Conservation (phyloP, 2,329 filamentous ascomycete species). For the Ophiocordyceps polyrhachis-furcata region DNA sequence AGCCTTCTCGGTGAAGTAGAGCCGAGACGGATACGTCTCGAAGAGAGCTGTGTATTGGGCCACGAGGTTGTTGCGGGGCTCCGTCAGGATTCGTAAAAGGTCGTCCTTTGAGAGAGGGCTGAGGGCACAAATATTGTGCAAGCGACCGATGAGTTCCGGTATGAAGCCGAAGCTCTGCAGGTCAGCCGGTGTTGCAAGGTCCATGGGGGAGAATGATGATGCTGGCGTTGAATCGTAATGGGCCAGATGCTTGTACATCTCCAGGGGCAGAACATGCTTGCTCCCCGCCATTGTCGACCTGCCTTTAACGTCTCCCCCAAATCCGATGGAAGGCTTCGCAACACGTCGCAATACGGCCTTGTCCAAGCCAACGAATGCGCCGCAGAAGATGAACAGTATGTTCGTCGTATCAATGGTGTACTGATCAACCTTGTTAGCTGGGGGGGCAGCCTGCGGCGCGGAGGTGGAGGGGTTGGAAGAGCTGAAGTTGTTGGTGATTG, state of each 20-base stretch:
- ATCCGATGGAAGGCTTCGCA: conserved; percentile 70
- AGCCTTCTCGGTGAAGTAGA: conserved; percentile 68
- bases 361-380: conserved; percentile 83
- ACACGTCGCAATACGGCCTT: conserved; percentile 78
- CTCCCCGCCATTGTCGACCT: conserved; percentile 26
- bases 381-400: conserved; percentile 92
- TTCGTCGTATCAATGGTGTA: conserved; percentile 81
- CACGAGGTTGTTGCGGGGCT: conserved; percentile 75
- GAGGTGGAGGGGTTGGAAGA: conserved; percentile 23
- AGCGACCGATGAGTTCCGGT: conserved; percentile 84
- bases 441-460: conserved; percentile 25
- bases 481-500: conserved; percentile 34
- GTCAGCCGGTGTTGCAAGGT: conserved; percentile 57
- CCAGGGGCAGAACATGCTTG: conserved; percentile 44
- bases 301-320: conserved; percentile 64
- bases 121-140: conserved; percentile 78
- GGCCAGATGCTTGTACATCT: conserved; percentile 36
- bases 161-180: conserved; percentile 81
- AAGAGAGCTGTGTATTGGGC: conserved; percentile 83
- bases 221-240: conserved; percentile 25
- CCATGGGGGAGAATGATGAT: conserved; percentile 37
- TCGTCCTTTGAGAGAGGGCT: conserved; percentile 49
- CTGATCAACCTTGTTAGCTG: conserved; percentile 36
- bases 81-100: conserved; percentile 75
- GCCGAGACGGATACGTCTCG: conserved; percentile 55